phyloP scores from a whole-genome alignment of 371 early-diverging fungal species.

The Parasitella parasitica region DNA sequence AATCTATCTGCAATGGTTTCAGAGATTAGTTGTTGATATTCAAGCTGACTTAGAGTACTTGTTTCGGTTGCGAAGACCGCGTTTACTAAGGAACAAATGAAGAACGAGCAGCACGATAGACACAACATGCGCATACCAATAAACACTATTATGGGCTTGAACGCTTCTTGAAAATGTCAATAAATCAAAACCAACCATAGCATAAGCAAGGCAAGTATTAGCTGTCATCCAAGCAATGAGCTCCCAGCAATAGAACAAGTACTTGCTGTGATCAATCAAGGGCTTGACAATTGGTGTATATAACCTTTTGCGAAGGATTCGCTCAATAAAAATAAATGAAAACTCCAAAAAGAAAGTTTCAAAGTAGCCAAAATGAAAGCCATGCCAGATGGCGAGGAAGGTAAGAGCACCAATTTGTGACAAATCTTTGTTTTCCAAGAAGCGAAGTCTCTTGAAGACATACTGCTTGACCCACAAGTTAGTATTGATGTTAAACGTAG shows the following conservation, averaged over 20 bases:
- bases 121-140: constrained; percentile 34
- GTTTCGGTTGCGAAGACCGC: background rate
- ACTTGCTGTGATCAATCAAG: constrained; percentile 11
- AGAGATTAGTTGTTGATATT: background rate
- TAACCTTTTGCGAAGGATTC: background rate
- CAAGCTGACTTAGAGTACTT: background rate
- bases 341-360: constrained; percentile 64
- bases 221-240: constrained; percentile 29
- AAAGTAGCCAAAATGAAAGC: constrained; percentile 63
- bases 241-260: constrained; percentile 21
- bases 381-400: constrained; percentile 75
- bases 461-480: constrained; percentile 71
- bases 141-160: constrained; percentile 34
- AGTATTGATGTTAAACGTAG: constrained; percentile 72
- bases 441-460: constrained; percentile 67
- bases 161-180: constrained; percentile 27
- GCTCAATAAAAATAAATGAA: constrained; percentile 33
- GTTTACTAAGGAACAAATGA: background rate
- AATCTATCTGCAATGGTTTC: too few species aligned
- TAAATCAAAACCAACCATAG: constrained; percentile 40
- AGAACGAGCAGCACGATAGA: constrained; percentile 7
- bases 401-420: constrained; percentile 56
- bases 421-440: constrained; percentile 62
- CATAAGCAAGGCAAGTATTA: constrained; percentile 19
- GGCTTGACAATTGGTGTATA: constrained; percentile 12